Evolutionary conservation across 257 asterid species (phyloP).

Genomic region (Nicotiana sylvestris): DNA sequence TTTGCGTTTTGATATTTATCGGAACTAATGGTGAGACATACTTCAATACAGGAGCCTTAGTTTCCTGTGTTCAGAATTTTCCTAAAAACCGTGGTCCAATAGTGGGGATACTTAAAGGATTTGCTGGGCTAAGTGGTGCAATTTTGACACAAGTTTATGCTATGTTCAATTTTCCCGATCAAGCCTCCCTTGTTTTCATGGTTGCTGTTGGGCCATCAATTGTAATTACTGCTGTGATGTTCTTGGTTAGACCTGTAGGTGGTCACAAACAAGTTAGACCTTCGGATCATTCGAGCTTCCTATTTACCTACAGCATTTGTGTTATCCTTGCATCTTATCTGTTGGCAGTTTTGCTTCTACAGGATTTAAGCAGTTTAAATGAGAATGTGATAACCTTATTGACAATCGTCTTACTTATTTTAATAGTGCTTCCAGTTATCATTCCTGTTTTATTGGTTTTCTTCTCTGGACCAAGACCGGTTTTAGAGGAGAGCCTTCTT

Average conservation of each 20-base stretch:
- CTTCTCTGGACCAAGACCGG: constrained; percentile 20
- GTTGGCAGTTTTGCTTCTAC: constrained; percentile 28
- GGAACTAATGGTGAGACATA: constrained; percentile 41
- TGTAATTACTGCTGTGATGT: constrained; percentile 28
- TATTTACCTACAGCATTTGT: constrained; percentile 30
- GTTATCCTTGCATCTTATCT: constrained; percentile 34
- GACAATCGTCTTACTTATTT: constrained; percentile 22
- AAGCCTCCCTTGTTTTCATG: constrained; percentile 32
- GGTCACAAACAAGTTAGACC: constrained; percentile 33
- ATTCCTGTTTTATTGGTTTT: constrained; percentile 33
- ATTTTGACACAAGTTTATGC: constrained; percentile 37
- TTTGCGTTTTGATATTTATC: constrained; percentile 32
- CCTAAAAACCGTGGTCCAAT: constrained; percentile 38
- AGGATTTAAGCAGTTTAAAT: constrained; percentile 24
- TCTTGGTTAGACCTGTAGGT: constrained; percentile 35
- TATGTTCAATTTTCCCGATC: constrained; percentile 31
- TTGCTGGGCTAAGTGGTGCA: constrained; percentile 42
- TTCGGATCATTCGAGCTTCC: constrained; percentile 31
- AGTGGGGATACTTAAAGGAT: constrained; percentile 39
- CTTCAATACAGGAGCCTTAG: constrained; percentile 42
- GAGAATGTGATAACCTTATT: constrained; percentile 23
- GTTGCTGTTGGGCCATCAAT: constrained; percentile 37
- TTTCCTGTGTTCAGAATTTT: constrained; percentile 34
- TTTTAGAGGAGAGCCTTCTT: constrained; percentile 30
- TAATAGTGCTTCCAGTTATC: constrained; percentile 30